phyloP scores from a whole-genome alignment of 441 rosid genomes.

The Bocquillonia castaneifolia region DNA sequence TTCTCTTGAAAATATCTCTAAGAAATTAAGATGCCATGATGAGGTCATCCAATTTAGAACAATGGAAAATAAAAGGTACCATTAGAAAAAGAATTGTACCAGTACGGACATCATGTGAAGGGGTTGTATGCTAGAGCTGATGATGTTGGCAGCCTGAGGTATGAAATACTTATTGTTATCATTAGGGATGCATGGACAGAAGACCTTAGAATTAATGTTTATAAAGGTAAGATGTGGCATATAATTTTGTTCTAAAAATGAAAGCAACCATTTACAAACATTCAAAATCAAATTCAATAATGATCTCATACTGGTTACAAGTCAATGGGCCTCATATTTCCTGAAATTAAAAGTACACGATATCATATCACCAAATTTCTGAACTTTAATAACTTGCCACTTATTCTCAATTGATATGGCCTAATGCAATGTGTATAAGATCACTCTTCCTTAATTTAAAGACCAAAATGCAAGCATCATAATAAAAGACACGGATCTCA shows the following conservation, averaged over 20 bases:
- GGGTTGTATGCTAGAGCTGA: conserved; percentile 55
- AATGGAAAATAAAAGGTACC: neutral
- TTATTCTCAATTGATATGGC: neutral
- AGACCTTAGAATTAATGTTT: neutral
- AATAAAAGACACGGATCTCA: neutral
- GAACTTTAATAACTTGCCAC: neutral
- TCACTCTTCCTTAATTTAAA: neutral
- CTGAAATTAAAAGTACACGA: neutral
- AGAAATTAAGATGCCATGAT: neutral
- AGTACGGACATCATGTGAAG: conserved; percentile 38
- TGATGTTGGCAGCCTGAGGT: conserved; percentile 42
- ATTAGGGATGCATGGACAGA: neutral
- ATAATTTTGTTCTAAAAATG: neutral
- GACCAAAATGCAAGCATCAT: neutral
- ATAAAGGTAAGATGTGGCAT: neutral
- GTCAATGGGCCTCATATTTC: neutral
- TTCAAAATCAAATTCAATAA: neutral
- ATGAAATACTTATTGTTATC: conserved; percentile 6
- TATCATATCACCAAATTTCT: neutral
- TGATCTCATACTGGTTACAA: neutral
- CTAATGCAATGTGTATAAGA: neutral
- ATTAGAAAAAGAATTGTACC: conserved; percentile 26
- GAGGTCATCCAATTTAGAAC: neutral
- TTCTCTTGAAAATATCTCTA: conserved; percentile 42
- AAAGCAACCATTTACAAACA: neutral